A percentile compares a stretch with the other conserved stretches of the same genome.
Conservation (phyloP, 2,329 filamentous ascomycete genomes). For the Colletotrichum chrysophilum region DNA sequence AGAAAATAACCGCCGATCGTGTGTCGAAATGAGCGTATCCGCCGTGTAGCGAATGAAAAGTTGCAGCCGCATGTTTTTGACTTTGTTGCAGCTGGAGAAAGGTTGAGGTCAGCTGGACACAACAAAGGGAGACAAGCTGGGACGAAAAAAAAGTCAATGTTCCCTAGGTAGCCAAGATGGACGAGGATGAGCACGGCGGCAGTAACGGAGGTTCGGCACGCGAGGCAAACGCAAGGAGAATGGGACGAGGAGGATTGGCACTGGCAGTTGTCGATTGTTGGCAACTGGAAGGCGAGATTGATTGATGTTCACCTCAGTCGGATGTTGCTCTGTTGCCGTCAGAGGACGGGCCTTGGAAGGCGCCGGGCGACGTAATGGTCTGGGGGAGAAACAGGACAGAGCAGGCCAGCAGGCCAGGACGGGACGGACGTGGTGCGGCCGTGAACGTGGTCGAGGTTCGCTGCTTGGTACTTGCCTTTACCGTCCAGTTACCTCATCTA, state of each 20-base stretch:
- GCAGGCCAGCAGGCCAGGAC: no score
- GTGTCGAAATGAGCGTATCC: slow-evolving; percentile 3
- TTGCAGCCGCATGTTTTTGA: slow-evolving; percentile 1
- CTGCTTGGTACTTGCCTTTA: not conserved
- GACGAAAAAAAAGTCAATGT: slow-evolving; percentile 4
- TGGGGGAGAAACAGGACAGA: not conserved
- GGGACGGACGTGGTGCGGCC: not conserved
- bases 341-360: not conserved
- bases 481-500: not conserved
- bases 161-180: not conserved
- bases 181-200: not conserved
- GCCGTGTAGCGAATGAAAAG: not conserved
- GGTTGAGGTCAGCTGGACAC: slow-evolving; percentile 21
- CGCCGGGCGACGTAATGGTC: not conserved
- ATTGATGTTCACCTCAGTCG: not conserved
- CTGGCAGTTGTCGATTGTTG: not conserved
- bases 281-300: not conserved
- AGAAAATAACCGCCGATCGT: slow-evolving; percentile 7
- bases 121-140: not conserved
- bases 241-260: not conserved
- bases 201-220: slow-evolving; percentile 10
- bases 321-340: not conserved
- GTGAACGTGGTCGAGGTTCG: not conserved
- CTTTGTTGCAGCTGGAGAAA: slow-evolving; percentile 20
- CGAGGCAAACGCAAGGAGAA: not conserved